Base-by-base conservation (phyloP, 352 stramenopile genomes). In the Pelagophyceae sp. region DNA sequence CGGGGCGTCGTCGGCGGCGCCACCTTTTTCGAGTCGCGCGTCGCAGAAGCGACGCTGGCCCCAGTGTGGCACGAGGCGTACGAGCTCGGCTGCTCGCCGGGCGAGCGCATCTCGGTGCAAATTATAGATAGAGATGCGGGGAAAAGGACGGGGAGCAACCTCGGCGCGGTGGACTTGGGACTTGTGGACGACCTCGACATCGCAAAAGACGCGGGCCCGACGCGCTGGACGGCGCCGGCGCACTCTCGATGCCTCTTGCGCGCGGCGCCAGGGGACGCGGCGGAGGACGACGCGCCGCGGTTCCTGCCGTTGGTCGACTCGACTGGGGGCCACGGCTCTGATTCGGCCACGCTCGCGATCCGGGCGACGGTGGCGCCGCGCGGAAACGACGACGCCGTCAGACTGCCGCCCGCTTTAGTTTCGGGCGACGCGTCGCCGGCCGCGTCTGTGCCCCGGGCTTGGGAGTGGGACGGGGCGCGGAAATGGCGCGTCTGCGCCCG, bases 91-190 rank as follows among this genome's bases (percentile, higher is more conserved):
- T 71, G 61, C 25, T 1, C 3, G 5, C 29, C 29, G 5, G 61
- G 61, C 3, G 61, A 71, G 29, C 61, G 61, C 3, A 31, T 71
- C 29, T 27, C 37, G 11, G 1, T 71, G n/a, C 61, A 38, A 2
- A 31, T 71, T 11, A 11, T 71, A 2, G 61, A 71, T 31, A 27
- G 61, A 2, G 61, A 71, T 25, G 61, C 19, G 5, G 61, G 61
- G 29, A 6, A 32, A 2, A 3, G 6, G 5, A 17, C 6, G 19
- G 33, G 61, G 3, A 37, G 2, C 29, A 71, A 38, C 33, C 33
- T 71, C 29, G 61, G 61, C 61, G 61, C 15, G n/a, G 6, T 71
- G n/a, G 61, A 71, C 61, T 31, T 71, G n/a, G 61, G 61, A 2
- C 29, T 38, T n/a, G 61, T 71, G 6, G 61, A 40, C 29, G 61